Conservation (phyloP, 2,329 filamentous ascomycete genomes). For the Fusarium virguliforme region DNA sequence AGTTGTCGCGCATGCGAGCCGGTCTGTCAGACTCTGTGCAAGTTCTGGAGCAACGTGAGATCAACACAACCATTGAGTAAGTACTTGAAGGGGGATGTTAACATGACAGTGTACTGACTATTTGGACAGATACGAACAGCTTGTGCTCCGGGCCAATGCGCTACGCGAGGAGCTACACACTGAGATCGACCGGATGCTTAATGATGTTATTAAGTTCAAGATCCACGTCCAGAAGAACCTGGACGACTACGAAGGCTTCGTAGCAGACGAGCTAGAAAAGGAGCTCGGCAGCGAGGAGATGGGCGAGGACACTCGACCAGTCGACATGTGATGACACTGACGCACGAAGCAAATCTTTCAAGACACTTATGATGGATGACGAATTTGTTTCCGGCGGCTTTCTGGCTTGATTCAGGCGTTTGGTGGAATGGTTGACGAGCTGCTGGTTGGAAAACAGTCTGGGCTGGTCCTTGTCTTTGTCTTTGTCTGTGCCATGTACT, state of each 20-base stretch:
- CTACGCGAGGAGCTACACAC: slow-evolving; percentile 98
- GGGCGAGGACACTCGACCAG: slow-evolving; percentile 67
- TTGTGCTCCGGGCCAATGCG: slow-evolving; percentile 86
- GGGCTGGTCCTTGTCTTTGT: slow-evolving; percentile 31
- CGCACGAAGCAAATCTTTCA: slow-evolving; percentile 37
- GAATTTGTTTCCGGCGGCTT: slow-evolving; percentile 40
- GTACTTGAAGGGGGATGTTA: slow-evolving; percentile 53
- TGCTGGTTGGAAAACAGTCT: slow-evolving; percentile 29
- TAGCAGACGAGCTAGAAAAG: slow-evolving; percentile 92
- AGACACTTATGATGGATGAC: slow-evolving; percentile 48
- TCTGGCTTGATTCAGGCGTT: slow-evolving; percentile 44
- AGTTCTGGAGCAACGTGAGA: slow-evolving; percentile 93
- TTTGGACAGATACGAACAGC: slow-evolving; percentile 82
- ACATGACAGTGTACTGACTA: slow-evolving; percentile 30
- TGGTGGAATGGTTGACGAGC: slow-evolving; percentile 27
- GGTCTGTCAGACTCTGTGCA: slow-evolving; percentile 89
- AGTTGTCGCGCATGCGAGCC: slow-evolving; percentile 92
- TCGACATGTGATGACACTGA: slow-evolving; percentile 57
- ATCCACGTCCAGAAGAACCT: slow-evolving; percentile 94
- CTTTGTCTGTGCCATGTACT: slow-evolving; percentile 3
- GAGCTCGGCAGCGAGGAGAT: slow-evolving; percentile 79
- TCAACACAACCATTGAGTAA: slow-evolving; percentile 96
- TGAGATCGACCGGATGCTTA: slow-evolving; percentile 94
- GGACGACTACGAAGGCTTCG: slow-evolving; percentile 95
- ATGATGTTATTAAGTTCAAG: slow-evolving; percentile 99